Conservation (phyloP, 352 stramenopile species). For the Pythium sukuiense region DNA sequence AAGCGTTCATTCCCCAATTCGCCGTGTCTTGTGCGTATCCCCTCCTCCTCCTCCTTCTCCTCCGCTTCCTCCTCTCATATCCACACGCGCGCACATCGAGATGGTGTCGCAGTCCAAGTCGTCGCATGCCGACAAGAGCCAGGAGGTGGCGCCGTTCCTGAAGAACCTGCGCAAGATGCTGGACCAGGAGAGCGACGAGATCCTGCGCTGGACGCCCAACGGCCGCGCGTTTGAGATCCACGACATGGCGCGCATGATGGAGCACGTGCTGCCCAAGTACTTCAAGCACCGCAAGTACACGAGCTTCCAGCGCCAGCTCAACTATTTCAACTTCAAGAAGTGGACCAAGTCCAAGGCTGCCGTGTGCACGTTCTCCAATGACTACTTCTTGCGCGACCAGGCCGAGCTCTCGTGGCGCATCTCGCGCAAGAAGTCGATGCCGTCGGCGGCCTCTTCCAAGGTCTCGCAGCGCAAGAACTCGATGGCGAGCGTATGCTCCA, state of each 20-base stretch:
- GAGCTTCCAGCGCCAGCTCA: constrained; percentile 61
- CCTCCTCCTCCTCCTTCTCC: background rate
- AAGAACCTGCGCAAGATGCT: constrained; percentile 26
- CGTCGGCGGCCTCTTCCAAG: constrained; percentile 14
- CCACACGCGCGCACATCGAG: background rate
- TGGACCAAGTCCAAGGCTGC: constrained; percentile 77
- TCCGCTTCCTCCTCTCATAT: background rate
- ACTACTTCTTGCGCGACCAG: constrained; percentile 61
- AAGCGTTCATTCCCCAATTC: constrained; percentile 14
- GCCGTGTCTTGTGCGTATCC: background rate
- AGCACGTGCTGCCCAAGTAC: constrained; percentile 71
- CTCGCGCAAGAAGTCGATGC: constrained; percentile 62
- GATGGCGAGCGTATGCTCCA: background rate
- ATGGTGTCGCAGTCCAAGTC: constrained; percentile 4
- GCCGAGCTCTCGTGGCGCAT: constrained; percentile 60
- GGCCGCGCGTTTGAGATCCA: constrained; percentile 80
- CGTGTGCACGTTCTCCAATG: constrained; percentile 78
- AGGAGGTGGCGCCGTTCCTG: constrained; percentile 43
- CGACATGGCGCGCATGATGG: constrained; percentile 60
- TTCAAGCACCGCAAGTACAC: constrained; percentile 86
- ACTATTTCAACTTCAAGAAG: constrained; percentile 79
- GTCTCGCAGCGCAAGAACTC: constrained; percentile 7
- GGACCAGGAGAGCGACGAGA: constrained; percentile 10
- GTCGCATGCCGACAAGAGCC: constrained; percentile 3
- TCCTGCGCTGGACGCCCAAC: constrained; percentile 46